Base-by-base conservation (phyloP, 2,329 filamentous ascomycete genomes). In the Colletotrichum lini region DNA sequence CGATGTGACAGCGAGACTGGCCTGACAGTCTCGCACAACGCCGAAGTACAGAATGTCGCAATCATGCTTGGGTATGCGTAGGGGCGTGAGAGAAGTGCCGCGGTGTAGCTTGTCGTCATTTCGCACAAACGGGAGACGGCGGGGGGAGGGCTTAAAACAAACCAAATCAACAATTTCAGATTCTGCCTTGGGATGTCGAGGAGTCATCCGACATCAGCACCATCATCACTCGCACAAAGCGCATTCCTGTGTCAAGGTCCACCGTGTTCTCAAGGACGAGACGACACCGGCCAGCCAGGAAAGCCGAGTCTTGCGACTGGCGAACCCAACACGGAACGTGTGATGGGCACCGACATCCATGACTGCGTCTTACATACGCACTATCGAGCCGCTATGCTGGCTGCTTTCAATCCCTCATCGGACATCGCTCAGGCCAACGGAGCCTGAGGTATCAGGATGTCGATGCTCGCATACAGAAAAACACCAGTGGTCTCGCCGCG, bases 341-440 rank as follows among this genome's bases (percentile, higher is more conserved):
- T 23, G 35, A 45, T 62, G 30, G 52, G 12, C 60, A 35, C 64
- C 42, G 38, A 68, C 54, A 68, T 63, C 44, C 62, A 61, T 58
- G 53, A 30, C 52, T 18, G 23, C n/a, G 26, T 23, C 16, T 54
- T 45, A 57, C 18, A 21, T 23, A 10, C 26, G n/a, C 40, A 35
- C 30, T 15, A 5, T 21, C 30, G 38, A 54, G 45, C 56, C 23
- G 38, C 50, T 13, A 21, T 67, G 45, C 50, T 67, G 68, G 45
- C 68, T 68, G 44, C 21, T 16, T 57, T 23, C 35, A 56, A 49
- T 47, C 56, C 15, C 35, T 35, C 62, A 49, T 21, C 35, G 35
- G 54, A 62, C 35, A 21, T 59, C 61, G 61, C 38, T 12, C 52
- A 18, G 18, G 40, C 42, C 15, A 42, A 44, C 49, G 26, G 53